Evolutionary conservation across 164 flowering plant genomes (phyloP).

Genomic region (Umbellularia californica): DNA sequence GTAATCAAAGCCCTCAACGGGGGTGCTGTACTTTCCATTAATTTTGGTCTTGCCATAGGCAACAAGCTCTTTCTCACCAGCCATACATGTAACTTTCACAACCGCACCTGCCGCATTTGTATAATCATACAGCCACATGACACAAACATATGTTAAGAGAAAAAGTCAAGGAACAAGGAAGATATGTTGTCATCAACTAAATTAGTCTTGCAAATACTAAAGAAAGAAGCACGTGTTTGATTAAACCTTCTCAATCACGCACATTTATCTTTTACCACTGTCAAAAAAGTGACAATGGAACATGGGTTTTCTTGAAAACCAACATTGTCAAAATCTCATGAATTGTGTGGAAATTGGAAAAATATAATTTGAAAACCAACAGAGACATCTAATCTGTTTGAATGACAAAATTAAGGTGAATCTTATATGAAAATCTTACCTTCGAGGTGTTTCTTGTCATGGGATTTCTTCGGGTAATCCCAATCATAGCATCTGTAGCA

Average conservation of each 20-base stretch:
- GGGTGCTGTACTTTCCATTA: conserved; percentile 61
- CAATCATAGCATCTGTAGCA: conserved; percentile 75
- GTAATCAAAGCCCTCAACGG: conserved; percentile 50
- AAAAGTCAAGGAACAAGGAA: conserved; percentile 25
- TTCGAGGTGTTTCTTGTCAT: conserved; percentile 68
- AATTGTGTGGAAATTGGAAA: too few relatives aligned
- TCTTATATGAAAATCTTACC: conserved; percentile 32
- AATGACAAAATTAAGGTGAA: conserved; percentile 10
- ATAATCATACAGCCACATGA: conserved; percentile 11
- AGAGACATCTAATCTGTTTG: too few relatives aligned
- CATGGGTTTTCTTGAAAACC: conserved; percentile 5
- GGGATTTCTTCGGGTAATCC: conserved; percentile 53
- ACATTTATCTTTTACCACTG: conserved; percentile 11
- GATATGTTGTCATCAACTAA: conserved; percentile 21
- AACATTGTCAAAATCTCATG: neutral
- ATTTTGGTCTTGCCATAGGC: conserved; percentile 63
- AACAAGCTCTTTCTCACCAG: conserved; percentile 43
- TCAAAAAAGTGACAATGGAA: conserved; percentile 18
- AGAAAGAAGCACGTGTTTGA: neutral
- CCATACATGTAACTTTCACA: conserved; percentile 60
- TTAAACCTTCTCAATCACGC: conserved; percentile 5
- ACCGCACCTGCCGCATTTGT: conserved; percentile 46
- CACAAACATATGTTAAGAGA: neutral
- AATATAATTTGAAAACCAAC: too few relatives aligned
- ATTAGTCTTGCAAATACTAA: conserved; percentile 8